Percentiles rank a stretch among this genome's conserved stretches.
Evolutionary conservation across 768 basidiomycete species (phyloP).

Genomic region (Pholiota conissans): DNA sequence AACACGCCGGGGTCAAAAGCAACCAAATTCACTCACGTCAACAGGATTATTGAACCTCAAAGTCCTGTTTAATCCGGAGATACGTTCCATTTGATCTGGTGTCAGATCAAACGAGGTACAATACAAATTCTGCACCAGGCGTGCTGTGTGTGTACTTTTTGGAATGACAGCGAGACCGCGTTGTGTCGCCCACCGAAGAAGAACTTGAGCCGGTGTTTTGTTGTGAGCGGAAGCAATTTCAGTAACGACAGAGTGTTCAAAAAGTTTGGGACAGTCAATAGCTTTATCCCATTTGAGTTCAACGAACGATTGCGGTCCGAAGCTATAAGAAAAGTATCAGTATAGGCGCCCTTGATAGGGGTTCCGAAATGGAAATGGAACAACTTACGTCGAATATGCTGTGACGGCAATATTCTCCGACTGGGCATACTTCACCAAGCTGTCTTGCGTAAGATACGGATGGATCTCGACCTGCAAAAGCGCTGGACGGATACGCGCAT

Average conservation of each 20-base stretch:
- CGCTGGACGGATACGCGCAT: slow-evolving; percentile 70
- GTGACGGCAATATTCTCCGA: slow-evolving; percentile 59
- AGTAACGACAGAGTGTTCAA: slow-evolving; percentile 47
- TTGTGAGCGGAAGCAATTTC: slow-evolving; percentile 46
- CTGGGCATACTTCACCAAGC: slow-evolving; percentile 55
- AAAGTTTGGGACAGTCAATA: slow-evolving; percentile 47
- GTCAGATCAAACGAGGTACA: slow-evolving; percentile 46
- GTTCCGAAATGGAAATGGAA: not conserved
- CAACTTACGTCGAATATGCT: slow-evolving; percentile 53
- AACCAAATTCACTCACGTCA: slow-evolving; percentile 16
- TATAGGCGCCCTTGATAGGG: not conserved
- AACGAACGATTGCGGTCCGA: slow-evolving; percentile 44
- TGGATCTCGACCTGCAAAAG: slow-evolving; percentile 73
- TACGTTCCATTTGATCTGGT: slow-evolving; percentile 55
- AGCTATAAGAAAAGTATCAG: not conserved
- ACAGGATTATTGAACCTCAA: slow-evolving; percentile 31
- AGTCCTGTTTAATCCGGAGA: slow-evolving; percentile 56
- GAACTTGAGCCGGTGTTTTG: slow-evolving; percentile 66
- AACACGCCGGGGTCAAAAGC: not conserved
- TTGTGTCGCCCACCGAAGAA: slow-evolving; percentile 80
- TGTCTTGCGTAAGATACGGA: slow-evolving; percentile 66
- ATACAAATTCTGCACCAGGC: slow-evolving; percentile 52
- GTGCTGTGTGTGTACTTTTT: slow-evolving; percentile 53
- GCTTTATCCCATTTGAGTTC: slow-evolving; percentile 70
- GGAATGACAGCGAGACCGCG: slow-evolving; percentile 75